Evolutionary conservation across 1,284 basidiomycete species (phyloP).

Genomic region (Apiotrichum montevideense): DNA sequence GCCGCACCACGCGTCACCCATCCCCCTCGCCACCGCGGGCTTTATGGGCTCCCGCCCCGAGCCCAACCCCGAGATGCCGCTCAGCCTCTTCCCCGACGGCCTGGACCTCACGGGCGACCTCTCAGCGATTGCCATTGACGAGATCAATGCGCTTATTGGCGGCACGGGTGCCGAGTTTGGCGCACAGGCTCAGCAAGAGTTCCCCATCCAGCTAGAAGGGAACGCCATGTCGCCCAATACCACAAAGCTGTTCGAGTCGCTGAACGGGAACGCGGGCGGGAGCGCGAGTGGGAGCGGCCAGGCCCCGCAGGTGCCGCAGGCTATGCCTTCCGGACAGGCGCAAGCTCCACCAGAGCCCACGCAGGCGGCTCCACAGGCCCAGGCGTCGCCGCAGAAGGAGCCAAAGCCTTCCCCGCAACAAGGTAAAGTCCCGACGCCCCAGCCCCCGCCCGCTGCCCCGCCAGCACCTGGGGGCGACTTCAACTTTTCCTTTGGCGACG

Average conservation of each 20-base stretch:
- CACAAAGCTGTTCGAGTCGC: conserved; percentile 13
- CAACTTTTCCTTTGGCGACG: conserved; percentile 10
- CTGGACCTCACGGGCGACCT: conserved; percentile 17
- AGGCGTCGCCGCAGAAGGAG: background rate
- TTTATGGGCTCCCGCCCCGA: conserved; percentile 15
- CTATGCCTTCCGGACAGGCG: background rate
- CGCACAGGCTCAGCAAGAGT: background rate
- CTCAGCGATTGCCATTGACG: conserved; percentile 16
- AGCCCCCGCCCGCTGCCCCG: background rate
- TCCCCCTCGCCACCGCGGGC: conserved; percentile 20
- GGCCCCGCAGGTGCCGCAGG: background rate
- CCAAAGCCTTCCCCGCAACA: background rate
- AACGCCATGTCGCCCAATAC: conserved; percentile 16
- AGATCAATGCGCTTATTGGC: conserved; percentile 22
- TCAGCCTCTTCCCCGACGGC: conserved; percentile 7
- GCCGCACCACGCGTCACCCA: conserved; percentile 18
- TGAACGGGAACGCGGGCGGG: conserved; percentile 1
- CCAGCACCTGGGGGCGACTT: background rate
- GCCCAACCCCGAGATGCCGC: conserved; percentile 2
- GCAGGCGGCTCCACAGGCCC: background rate
- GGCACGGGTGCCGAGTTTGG: conserved; percentile 11
- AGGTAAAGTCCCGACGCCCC: background rate
- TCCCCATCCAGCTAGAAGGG: background rate
- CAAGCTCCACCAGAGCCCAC: background rate
- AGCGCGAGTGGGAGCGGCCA: too few species aligned